Base-by-base conservation (phyloP, 2,329 filamentous ascomycete genomes). In the Scytalidium lignicola region DNA sequence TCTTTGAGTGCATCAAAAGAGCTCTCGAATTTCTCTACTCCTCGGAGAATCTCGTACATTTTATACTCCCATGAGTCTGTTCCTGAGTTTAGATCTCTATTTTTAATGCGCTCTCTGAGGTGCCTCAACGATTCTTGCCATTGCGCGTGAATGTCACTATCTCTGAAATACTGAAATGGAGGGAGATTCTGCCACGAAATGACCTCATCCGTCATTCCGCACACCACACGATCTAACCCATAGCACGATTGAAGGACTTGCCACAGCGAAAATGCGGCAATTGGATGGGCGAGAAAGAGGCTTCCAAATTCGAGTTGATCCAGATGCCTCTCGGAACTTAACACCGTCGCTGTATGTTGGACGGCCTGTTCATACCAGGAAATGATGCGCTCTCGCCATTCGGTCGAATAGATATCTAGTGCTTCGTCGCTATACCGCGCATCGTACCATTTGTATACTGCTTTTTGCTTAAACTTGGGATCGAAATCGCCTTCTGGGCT, bases 211-310 rank as follows among this genome's bases (percentile, higher is more conserved):
- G 32, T 37, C 32, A 17, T 13, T 37, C 32, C 32, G 15, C 32
- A 37, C 15, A 37, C 32, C 15, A 13, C 43, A 4, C 39, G 41
- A 48, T 55, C 53, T 2, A 55, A 40, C 12, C 44, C 43, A 20
- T 55, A 53, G 42, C 51, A 55, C 9, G 51, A 21, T 22, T 55
- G 51, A 8, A 55, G 43, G 10, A 55, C 22, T 29, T 52, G 46
- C 53, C 53, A 55, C 2, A 55, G 44, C 8, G 50, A 51, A 42
- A 53, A 55, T 15, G 48, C 53, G 0, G 53, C 51, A 18, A 55
- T 44, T 12, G 53, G 48, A 37, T 55, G 50, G 4, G 53, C 44
- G 15, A 53, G 41, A 15, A 53, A 51, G 42, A 51, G 46, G 4
- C 18, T 42, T n/a, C 53, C 53, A 7, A 55, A 45, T 7, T 51